phyloP scores from a whole-genome alignment of 345 rosid genomes.

The Salix koriyanagi region DNA sequence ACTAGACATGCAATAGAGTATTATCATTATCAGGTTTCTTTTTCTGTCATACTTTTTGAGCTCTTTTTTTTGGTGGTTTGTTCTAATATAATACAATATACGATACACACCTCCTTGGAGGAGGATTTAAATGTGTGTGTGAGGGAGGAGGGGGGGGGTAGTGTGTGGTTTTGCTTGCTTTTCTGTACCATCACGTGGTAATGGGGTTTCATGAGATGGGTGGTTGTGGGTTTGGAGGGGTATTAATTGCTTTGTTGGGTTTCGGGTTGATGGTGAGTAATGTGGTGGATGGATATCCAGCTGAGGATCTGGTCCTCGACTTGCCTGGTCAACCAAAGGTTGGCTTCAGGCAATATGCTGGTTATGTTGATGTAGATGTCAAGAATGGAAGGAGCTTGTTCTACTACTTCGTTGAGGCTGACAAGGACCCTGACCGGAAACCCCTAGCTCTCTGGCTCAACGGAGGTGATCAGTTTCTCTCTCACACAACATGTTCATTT shows the following conservation, averaged over 20 bases:
- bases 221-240: conserved; percentile 24
- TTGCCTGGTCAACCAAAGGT: conserved; percentile 82
- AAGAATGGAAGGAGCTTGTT: conserved; percentile 77
- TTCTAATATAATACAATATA: not conserved
- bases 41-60: not conserved
- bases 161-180: not conserved
- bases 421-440: conserved; percentile 46
- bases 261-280: conserved; percentile 17
- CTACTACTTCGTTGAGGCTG: conserved; percentile 89
- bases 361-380: conserved; percentile 74
- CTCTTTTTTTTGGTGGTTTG: not conserved
- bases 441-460: conserved; percentile 93
- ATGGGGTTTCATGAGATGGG: conserved; percentile 26
- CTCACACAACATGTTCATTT: not conserved
- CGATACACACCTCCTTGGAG: not conserved
- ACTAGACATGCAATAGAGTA: not conserved
- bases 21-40: conserved; percentile 17
- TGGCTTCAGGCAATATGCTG: conserved; percentile 70
- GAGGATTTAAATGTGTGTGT: not conserved
- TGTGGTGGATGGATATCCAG: conserved; percentile 50
- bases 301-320: conserved; percentile 66
- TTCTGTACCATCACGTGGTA: not conserved
- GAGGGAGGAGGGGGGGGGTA: not conserved
- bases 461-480: conserved; percentile 50
- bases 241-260: conserved; percentile 16